Percentiles rank a stretch among this genome's conserved stretches.
phyloP scores from a whole-genome alignment of 176 grass and related monocot genomes.

The Rhipidocladum racemiflorum region DNA sequence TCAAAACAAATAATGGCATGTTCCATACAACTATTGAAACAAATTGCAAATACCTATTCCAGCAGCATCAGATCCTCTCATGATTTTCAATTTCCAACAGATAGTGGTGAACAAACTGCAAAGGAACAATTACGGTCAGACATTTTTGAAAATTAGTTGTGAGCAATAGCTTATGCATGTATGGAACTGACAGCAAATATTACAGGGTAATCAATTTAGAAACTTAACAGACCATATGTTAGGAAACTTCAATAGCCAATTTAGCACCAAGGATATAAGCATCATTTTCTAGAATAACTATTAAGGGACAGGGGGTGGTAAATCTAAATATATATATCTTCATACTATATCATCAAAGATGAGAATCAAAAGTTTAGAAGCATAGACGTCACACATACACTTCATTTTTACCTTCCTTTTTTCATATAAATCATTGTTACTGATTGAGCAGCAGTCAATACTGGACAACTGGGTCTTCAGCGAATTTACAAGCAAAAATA shows the following conservation, averaged over 20 bases:
- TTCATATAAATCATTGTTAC: neutral
- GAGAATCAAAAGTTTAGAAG: neutral
- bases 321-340: too few species aligned
- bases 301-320: too few species aligned
- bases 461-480: neutral
- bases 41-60: constrained; percentile 43
- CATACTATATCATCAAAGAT: too few species aligned
- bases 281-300: too few species aligned
- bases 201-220: constrained; percentile 3
- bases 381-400: neutral
- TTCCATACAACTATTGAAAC: neutral
- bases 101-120: constrained; percentile 57
- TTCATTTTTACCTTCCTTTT: neutral
- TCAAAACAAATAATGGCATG: neutral
- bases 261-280: neutral
- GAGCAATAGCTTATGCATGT: neutral
- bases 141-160: neutral
- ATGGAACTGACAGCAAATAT: neutral
- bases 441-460: neutral
- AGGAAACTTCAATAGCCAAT: neutral
- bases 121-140: neutral
- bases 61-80: constrained; percentile 65
- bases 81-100: constrained; percentile 60
- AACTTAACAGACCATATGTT: neutral
- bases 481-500: neutral